Base-by-base conservation (phyloP, 2,329 filamentous ascomycete species). In the Penicillium sp. region DNA sequence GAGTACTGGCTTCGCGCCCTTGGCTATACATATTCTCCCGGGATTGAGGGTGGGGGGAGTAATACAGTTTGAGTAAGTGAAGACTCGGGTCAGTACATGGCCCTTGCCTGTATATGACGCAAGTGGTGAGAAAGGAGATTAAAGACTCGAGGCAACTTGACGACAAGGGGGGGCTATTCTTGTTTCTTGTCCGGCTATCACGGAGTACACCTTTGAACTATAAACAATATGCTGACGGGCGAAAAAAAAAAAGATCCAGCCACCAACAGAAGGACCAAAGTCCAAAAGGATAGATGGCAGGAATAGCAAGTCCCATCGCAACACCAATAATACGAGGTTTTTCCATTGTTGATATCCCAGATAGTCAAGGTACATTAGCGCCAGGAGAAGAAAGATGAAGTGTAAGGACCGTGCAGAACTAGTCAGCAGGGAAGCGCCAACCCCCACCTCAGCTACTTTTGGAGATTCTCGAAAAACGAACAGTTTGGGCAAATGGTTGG, bases 331-430 rank as follows among this genome's bases (percentile, higher is more conserved):
- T 14, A 50, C 28, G 36, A 50, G 47, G 1, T 16, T 1, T 12
- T 22, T 19, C 14, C n/a, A 25, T 42, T 33, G 10, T 46, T 26
- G 5, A 37, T 30, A 33, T 52, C 53, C 53, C 31, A 47, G 48
- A 53, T 47, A 17, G 49, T 47, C 49, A 33, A 42, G 19, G 37
- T 41, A 56, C 53, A 52, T 53, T 56, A 56, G 49, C 53, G 48
- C 53, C 53, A 56, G 49, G 53, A 56, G 53, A 55, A 50, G 45
- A 25, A 48, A 44, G 53, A 40, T 51, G 52, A 55, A 50, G 51
- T 54, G 33, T 46, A 53, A 48, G 53, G 53, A 25, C 53, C 30
- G 49, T 56, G 53, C 53, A 47, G 41, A 28, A 44, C 36, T 54
- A 51, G 49, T 51, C 43, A 48, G 43, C 22, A 53, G 53, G 41